phyloP scores from a whole-genome alignment of 108 stramenopile species.

The Pseudonitzschia multistriata region DNA sequence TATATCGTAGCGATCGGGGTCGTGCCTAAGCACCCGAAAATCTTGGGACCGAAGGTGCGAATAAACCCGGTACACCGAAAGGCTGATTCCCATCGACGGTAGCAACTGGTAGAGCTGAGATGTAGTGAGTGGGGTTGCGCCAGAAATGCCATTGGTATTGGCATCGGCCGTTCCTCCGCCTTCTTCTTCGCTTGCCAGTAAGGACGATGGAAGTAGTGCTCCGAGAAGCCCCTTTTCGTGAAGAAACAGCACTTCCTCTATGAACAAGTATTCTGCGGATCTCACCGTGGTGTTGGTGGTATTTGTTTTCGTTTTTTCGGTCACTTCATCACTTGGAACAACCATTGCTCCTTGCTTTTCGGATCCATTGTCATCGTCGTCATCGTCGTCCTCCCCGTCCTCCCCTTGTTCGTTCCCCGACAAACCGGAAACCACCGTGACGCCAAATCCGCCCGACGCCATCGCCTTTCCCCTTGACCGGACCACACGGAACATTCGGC shows the following conservation, averaged over 20 bases:
- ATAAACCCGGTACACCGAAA: slow-evolving; percentile 66
- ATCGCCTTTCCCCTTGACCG: slow-evolving; percentile 11
- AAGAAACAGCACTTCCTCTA: slow-evolving; percentile 82
- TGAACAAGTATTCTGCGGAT: slow-evolving; percentile 53
- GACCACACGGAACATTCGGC: slow-evolving; percentile 15
- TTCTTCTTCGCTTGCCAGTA: background rate
- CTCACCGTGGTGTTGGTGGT: background rate
- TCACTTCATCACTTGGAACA: background rate
- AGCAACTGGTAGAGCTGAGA: slow-evolving; percentile 50
- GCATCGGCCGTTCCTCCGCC: background rate
- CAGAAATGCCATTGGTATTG: background rate
- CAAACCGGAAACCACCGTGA: slow-evolving; percentile 34
- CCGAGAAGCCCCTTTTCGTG: slow-evolving; percentile 64
- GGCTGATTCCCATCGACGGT: slow-evolving; percentile 44
- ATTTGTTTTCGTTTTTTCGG: background rate
- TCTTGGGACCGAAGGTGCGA: slow-evolving; percentile 78
- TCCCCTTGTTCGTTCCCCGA: background rate
- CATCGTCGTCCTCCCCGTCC: background rate
- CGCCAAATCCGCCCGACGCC: slow-evolving; percentile 57
- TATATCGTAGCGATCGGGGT: slow-evolving; percentile 46
- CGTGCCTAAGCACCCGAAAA: slow-evolving; percentile 71
- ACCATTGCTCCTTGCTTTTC: background rate
- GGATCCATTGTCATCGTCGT: background rate
- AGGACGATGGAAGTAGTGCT: slow-evolving; percentile 14
- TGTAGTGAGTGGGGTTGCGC: slow-evolving; percentile 34